Evolutionary conservation across 106 monocot genomes (phyloP).

Genomic region (Apostasia ramifera): DNA sequence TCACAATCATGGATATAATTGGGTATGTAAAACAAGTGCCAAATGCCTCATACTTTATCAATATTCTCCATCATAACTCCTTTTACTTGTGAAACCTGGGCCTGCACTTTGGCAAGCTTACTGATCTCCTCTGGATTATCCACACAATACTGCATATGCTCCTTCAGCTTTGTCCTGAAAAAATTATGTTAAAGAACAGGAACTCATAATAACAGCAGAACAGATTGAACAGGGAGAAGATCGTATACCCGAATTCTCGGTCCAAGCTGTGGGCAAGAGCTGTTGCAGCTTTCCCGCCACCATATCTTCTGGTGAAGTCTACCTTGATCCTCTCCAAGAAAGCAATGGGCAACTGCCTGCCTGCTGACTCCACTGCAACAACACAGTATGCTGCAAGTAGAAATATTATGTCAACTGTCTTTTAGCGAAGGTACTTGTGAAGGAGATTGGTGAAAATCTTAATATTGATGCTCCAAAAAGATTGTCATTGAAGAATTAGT

Average conservation of each 20-base stretch:
- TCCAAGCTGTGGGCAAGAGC: constrained; percentile 56
- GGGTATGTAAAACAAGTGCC: neutral
- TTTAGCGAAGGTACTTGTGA: neutral
- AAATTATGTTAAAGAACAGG: neutral
- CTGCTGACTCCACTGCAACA: constrained; percentile 61
- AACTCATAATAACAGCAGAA: neutral
- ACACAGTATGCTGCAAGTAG: constrained; percentile 13
- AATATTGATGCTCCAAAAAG: neutral
- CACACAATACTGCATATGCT: constrained; percentile 79
- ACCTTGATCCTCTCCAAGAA: constrained; percentile 80
- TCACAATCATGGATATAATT: neutral
- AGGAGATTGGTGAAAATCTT: too few species aligned
- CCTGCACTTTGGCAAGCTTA: constrained; percentile 74
- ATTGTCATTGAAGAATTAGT: neutral
- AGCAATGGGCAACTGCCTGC: constrained; percentile 67
- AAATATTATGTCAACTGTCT: neutral
- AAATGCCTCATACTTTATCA: constrained; percentile 37
- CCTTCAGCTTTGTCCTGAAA: constrained; percentile 72
- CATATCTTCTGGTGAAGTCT: constrained; percentile 67
- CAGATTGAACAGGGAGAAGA: neutral
- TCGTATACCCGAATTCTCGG: constrained; percentile 59
- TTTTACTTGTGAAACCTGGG: constrained; percentile 85
- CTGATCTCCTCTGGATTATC: constrained; percentile 84
- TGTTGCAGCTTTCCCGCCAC: constrained; percentile 70
- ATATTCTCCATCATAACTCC: constrained; percentile 87